phyloP scores from a whole-genome alignment of 2,329 filamentous ascomycete species.

The Botryosphaeria dothidea region DNA sequence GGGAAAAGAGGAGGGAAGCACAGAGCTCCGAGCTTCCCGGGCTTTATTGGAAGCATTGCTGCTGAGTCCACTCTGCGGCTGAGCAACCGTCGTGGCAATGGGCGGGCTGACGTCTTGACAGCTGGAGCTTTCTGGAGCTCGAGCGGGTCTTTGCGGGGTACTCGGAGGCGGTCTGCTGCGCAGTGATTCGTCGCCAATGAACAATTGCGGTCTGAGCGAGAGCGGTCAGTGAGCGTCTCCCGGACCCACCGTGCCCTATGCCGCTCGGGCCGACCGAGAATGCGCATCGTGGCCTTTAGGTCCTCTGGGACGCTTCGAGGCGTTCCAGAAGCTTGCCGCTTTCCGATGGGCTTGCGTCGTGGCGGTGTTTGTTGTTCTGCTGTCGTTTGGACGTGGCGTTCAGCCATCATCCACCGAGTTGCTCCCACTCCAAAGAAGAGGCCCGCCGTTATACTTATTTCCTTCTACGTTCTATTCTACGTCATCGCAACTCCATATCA shows the following conservation, averaged over 20 bases:
- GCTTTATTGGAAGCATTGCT: neutral
- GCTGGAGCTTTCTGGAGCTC: slow-evolving; percentile 1
- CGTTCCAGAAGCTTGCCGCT: slow-evolving; percentile 7
- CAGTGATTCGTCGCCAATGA: neutral
- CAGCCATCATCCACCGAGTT: no score
- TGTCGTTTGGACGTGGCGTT: neutral
- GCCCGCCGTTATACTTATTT: neutral
- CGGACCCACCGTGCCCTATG: slow-evolving; percentile 9
- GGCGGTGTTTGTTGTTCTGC: slow-evolving; percentile 4
- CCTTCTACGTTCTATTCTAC: no score
- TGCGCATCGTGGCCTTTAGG: slow-evolving; percentile 9
- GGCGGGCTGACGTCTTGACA: slow-evolving; percentile 6
- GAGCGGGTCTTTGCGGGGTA: slow-evolving; percentile 8
- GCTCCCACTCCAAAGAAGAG: no score
- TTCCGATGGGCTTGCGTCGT: neutral
- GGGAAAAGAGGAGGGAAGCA: neutral
- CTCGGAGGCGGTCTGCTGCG: neutral
- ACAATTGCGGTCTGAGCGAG: neutral
- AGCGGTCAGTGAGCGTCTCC: slow-evolving; percentile 1
- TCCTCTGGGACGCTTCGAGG: neutral
- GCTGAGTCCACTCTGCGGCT: neutral
- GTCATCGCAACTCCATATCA: no score
- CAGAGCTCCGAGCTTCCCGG: neutral
- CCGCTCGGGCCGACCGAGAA: slow-evolving; percentile 10
- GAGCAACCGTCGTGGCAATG: slow-evolving; percentile 9